A percentile compares a stretch with the other conserved stretches of the same genome.
phyloP scores from a whole-genome alignment of 202 grass and related monocot species.

The Zoysia matrella region DNA sequence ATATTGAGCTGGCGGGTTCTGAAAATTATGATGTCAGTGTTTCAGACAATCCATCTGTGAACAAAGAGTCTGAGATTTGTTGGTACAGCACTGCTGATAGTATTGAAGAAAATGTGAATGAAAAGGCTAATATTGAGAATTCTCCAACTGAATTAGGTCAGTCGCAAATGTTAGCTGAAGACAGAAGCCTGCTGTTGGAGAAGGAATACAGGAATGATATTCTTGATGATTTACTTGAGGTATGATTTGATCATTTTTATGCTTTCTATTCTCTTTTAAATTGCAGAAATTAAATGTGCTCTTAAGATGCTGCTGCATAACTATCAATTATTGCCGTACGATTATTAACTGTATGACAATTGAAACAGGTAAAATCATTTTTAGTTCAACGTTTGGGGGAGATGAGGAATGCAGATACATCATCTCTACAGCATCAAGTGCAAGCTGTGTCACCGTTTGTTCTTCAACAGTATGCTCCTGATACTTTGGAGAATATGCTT shows the following conservation, averaged over 20 bases:
- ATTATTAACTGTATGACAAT: slow-evolving; percentile 37
- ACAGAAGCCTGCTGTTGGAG: slow-evolving; percentile 85
- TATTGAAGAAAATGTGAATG: slow-evolving; percentile 40
- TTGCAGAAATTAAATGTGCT: slow-evolving; percentile 13
- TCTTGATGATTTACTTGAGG: slow-evolving; percentile 98
- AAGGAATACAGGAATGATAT: slow-evolving; percentile 93
- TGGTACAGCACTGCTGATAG: slow-evolving; percentile 75
- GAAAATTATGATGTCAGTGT: slow-evolving; percentile 56
- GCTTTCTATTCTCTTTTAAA: not conserved
- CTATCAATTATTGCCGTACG: not conserved
- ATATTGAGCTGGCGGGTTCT: slow-evolving; percentile 62
- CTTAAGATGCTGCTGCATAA: slow-evolving; percentile 15
- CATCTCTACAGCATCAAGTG: slow-evolving; percentile 93
- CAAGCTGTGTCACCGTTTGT: slow-evolving; percentile 92
- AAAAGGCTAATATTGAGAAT: slow-evolving; percentile 43
- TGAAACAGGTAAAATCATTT: slow-evolving; percentile 87
- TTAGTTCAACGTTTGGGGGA: slow-evolving; percentile 74
- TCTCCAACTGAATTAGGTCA: slow-evolving; percentile 49
- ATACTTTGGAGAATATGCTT: slow-evolving; percentile 69
- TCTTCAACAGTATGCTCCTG: slow-evolving; percentile 89
- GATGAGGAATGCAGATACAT: slow-evolving; percentile 76
- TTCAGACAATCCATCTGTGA: slow-evolving; percentile 48
- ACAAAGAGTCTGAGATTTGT: slow-evolving; percentile 69
- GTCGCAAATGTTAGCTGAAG: slow-evolving; percentile 45
- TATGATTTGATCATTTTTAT: slow-evolving; percentile 38